A percentile compares a stretch with the other conserved stretches of the same genome.
These are phyloP conservation scores for Solanum verrucosum DNA, from an alignment of 257 asterid genomes.

Conservation along the genomic window DNA sequence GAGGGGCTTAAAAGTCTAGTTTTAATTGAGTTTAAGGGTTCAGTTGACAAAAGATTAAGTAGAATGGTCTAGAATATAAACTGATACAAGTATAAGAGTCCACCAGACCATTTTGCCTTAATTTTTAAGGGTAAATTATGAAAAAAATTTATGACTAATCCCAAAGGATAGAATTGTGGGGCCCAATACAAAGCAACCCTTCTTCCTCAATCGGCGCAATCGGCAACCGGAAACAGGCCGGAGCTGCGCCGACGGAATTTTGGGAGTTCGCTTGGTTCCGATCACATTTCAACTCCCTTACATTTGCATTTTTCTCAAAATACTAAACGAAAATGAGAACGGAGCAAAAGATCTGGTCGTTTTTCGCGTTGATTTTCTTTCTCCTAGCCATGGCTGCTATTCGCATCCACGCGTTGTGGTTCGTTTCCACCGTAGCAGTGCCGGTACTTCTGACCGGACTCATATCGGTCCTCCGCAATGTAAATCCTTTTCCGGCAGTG, in stretches of 20 bases:
- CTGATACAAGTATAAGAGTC: too few relatives aligned
- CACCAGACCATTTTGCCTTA: rapidly evolving
- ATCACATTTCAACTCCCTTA: neutral
- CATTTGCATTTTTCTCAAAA: neutral
- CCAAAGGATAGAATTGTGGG: neutral
- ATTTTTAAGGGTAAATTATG: too few relatives aligned
- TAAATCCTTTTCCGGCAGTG: neutral
- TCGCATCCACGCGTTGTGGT: neutral
- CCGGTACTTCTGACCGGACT: neutral
- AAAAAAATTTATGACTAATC: too few relatives aligned
- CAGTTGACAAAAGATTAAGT: too few relatives aligned
- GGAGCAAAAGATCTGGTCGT: neutral
- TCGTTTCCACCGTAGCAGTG: neutral
- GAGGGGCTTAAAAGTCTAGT: too few relatives aligned
- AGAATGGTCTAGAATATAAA: too few relatives aligned
- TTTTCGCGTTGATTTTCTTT: neutral
- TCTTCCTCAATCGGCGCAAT: neutral
- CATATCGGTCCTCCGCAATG: neutral
- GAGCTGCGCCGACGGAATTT: neutral
- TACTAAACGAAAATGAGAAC: neutral
- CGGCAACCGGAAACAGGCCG: neutral
- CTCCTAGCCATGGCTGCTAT: neutral
- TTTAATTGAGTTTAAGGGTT: too few relatives aligned
- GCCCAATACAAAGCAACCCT: neutral
- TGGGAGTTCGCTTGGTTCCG: neutral